Percentiles rank a stretch among this genome's conserved stretches.
Conservation (phyloP, 192 early-diverging fungal genomes). For the Mortierella claussenii region DNA sequence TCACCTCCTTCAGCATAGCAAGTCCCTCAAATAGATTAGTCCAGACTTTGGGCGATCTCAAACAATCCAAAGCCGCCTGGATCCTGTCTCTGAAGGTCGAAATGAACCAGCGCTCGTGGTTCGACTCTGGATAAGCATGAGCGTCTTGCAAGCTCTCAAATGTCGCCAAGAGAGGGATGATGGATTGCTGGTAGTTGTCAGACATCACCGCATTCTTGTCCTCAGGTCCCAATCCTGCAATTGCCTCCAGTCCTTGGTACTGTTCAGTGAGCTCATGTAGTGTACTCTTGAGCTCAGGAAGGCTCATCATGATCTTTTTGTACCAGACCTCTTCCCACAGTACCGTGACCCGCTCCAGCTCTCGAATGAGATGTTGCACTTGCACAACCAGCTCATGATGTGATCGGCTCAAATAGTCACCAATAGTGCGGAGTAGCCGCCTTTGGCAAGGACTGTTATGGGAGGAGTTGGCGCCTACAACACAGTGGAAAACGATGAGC, state of each 20-base stretch:
- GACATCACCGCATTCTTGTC: slow-evolving; percentile 59
- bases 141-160: slow-evolving; percentile 64
- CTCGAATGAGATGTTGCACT: slow-evolving; percentile 64
- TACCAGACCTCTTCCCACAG: slow-evolving; percentile 87
- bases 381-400: slow-evolving; percentile 63
- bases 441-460: slow-evolving; percentile 55
- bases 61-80: slow-evolving; percentile 55
- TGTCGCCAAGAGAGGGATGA: slow-evolving; percentile 66
- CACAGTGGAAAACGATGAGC: slow-evolving; percentile 71
- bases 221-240: slow-evolving; percentile 39
- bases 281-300: slow-evolving; percentile 65
- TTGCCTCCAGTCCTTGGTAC: slow-evolving; percentile 60
- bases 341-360: slow-evolving; percentile 77
- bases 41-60: slow-evolving; percentile 59
- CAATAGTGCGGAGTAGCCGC: slow-evolving; percentile 51
- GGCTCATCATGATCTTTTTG: slow-evolving; percentile 67
- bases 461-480: slow-evolving; percentile 63
- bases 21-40: slow-evolving; percentile 62
- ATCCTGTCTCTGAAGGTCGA: slow-evolving; percentile 66
- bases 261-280: slow-evolving; percentile 68
- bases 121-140: slow-evolving; percentile 42
- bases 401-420: slow-evolving; percentile 40
- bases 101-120: slow-evolving; percentile 78
- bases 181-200: slow-evolving; percentile 62
- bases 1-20: slow-evolving; percentile 69